Evolutionary conservation across 2,329 filamentous ascomycete species (phyloP).

Genomic region (Pestalotiopsis sp.): DNA sequence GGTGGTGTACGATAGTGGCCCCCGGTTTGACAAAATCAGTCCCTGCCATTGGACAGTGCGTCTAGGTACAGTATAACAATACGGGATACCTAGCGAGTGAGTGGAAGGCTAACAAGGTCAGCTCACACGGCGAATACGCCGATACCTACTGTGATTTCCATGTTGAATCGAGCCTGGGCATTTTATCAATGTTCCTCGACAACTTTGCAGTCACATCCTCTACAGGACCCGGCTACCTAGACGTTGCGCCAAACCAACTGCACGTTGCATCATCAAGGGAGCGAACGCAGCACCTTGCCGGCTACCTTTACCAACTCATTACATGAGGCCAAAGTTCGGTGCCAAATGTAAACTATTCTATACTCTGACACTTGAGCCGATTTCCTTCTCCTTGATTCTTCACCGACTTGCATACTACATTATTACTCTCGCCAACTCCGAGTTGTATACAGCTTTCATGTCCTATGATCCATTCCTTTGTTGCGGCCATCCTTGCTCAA

Average conservation of each 20-base stretch:
- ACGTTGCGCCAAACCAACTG: neutral
- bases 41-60: neutral
- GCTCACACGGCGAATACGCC: neutral
- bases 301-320: neutral
- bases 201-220: neutral
- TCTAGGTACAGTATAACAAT: neutral
- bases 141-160: neutral
- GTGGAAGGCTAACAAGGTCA: neutral
- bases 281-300: neutral
- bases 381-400: neutral
- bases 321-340: neutral
- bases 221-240: neutral
- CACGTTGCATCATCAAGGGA: neutral
- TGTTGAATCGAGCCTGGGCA: neutral
- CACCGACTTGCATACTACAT: neutral
- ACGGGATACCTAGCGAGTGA: neutral
- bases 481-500: neutral
- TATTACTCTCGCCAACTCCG: neutral
- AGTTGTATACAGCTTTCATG: neutral
- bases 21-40: neutral
- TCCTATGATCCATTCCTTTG: neutral
- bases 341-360: neutral
- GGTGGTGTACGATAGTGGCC: neutral
- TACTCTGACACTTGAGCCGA: neutral
- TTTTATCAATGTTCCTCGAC: neutral